These are phyloP conservation scores for Haberlea rhodopensis DNA, from an alignment of 257 asterid species.

Conservation along the genomic window DNA sequence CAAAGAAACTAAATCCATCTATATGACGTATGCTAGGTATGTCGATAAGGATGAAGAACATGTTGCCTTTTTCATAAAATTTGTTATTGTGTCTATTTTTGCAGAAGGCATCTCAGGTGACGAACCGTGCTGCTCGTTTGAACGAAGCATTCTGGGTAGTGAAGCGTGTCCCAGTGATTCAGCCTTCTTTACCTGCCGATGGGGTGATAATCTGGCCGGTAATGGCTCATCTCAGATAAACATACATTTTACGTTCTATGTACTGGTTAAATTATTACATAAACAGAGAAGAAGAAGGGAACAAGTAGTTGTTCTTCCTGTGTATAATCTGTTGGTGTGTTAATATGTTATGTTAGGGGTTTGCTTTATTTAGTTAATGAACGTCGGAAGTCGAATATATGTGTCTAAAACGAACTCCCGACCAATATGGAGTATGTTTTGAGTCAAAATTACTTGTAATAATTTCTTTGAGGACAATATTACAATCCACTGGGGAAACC, in stretches of 20 bases:
- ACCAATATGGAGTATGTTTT: neutral
- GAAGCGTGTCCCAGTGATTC: neutral
- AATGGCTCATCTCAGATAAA: neutral
- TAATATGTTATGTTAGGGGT: neutral
- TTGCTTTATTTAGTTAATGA: neutral
- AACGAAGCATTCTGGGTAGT: conserved; percentile 1
- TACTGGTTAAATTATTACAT: neutral
- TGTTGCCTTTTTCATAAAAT: neutral
- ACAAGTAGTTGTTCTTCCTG: neutral
- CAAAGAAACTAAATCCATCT: neutral
- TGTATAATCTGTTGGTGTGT: neutral
- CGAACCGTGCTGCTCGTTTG: neutral
- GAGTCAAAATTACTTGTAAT: neutral
- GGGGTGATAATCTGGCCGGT: neutral
- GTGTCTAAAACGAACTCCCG: neutral
- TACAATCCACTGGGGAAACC: neutral
- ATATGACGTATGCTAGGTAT: neutral
- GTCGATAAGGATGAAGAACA: neutral
- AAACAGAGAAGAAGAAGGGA: neutral
- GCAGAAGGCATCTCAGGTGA: neutral
- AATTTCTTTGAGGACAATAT: neutral
- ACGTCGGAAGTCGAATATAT: neutral
- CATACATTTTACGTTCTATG: neutral
- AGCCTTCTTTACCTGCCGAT: neutral
- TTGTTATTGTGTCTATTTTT: neutral